phyloP scores from a whole-genome alignment of 83 land plant genomes.

The Thuja plicata region DNA sequence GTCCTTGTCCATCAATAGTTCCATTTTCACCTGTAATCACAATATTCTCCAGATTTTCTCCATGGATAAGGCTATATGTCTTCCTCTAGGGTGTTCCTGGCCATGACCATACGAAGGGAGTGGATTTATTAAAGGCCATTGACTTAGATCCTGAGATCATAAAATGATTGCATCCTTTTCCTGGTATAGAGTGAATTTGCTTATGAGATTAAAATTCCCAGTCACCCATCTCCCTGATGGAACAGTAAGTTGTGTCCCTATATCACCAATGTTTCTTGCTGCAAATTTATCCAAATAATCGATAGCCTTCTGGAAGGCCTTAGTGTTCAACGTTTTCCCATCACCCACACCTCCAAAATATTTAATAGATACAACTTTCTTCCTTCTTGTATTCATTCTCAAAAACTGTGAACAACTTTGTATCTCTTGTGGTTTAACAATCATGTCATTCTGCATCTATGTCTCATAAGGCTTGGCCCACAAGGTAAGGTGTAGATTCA shows the following conservation, averaged over 20 bases:
- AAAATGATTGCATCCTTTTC: conserved; percentile 62
- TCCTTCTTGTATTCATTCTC: conserved; percentile 14
- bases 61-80: conserved; percentile 88
- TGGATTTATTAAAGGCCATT: conserved; percentile 70
- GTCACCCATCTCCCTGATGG: conserved; percentile 68
- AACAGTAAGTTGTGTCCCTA: conserved; percentile 48
- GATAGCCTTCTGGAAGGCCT: conserved; percentile 56
- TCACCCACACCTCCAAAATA: conserved; percentile 79
- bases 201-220: conserved; percentile 71
- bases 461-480: not conserved
- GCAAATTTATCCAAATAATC: conserved; percentile 23
- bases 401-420: conserved; percentile 23
- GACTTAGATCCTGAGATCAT: conserved; percentile 57
- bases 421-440: not conserved
- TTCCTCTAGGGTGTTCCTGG: conserved; percentile 68
- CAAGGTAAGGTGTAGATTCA: no score
- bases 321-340: conserved; percentile 61
- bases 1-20: conserved; percentile 90
- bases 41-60: conserved; percentile 56
- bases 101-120: conserved; percentile 89
- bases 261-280: conserved; percentile 39
- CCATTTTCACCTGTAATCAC: conserved; percentile 94
- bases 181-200: conserved; percentile 61
- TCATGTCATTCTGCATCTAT: not conserved
- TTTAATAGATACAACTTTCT: conserved; percentile 28